Evolutionary conservation across 495 filamentous ascomycete species (phyloP), one percentile per base, ranked within the genome.

Genomic region (Daldinia loculata): DNA sequence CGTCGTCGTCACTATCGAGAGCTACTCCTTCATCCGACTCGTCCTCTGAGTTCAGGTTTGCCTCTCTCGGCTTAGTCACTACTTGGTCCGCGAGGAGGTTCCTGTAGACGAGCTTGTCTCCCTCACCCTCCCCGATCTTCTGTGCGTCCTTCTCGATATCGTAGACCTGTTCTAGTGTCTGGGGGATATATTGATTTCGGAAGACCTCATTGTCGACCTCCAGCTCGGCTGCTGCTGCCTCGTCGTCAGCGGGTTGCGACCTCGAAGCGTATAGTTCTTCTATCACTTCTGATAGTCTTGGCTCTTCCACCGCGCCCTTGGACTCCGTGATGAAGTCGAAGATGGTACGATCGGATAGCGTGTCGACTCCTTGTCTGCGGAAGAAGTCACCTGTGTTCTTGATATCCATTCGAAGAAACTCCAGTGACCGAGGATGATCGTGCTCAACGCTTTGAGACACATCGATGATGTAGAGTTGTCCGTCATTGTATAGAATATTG

Each of bases 381-480:
- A 99, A 99, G 81, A 95, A 99, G 75, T 96, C 93, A 48, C 86
- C 89, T 2, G 95, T 87, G 74, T 99, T 99, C 84, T 97, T 98
- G 79, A 98, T 92, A 78, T 99, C 95, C 93, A 97, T 98, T 19
- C 94, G 88, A 65, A 98, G 82, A 78, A 99, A 98, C 77, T 98
- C 93, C 19, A 96, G 84, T 34, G 91, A 93, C 65, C 92, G 85
- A 1, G 95, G 95, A 79, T 99, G 95, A 63, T 98, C 93, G 76
- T 97, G 94, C 82, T 98, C 95, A 29, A 99, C 95, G 74, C 89
- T 93, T 79, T 99, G 95, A 70, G 93, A 97, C 50, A 99, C 95
- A 82, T 99, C 95, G 73, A 99, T 99, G 75, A 99, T 89, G 84
- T 91, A 96, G 0, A 97, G 86, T 71, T 89, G 89, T 51, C 87